Base-by-base conservation (phyloP, 345 rosid species). In the Murraya paniculata region DNA sequence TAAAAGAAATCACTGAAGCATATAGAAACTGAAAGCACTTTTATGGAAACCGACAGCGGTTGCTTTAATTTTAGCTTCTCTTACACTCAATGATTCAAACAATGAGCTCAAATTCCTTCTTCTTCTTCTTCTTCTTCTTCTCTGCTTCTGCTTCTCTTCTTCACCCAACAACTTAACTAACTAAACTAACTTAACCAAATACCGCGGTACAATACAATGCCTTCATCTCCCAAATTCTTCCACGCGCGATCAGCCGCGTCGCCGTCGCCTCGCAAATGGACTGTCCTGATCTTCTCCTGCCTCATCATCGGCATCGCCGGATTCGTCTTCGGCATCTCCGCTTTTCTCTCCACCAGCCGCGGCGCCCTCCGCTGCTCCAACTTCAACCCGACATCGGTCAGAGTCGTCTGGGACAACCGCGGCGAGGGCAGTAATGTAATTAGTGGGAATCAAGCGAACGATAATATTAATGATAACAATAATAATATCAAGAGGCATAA, bases 161-260 rank as follows among this genome's bases (percentile, higher is more conserved):
- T 45, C 50, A 13, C 50, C 13, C 18, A 11, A 45, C 50, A 45
- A 45, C 50, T 13, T 45, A 13, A 45, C 50, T 39, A 39, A 39
- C 45, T 33, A 33, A 22, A 53, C 38, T 5, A 9, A 38, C 22
- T 13, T 2, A 41, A 30, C 33, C 30, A 18, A 38, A 53, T 53
- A 53, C 9, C 19, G 4, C 21, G 13, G 53, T 8, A 36, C 35
- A 18, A 16, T 5, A 82, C 22, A 74, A 93, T 95, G 98, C 93
- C 94, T 1, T 91, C 92, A 3, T 91, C 94, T 60, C 94, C 97
- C 18, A 92, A 93, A 76, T 74, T 81, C 57, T 87, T 92, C 78
- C 78, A 87, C 74, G 84, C 88, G 71, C 92, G 90, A 27, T 76
- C 84, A 67, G 77, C 81, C 28, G 33, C 81, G 36, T 31, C 84